These are phyloP conservation scores for Diaporthe ilicicola DNA, from an alignment of 2,329 filamentous ascomycete species.

Conservation along the genomic window DNA sequence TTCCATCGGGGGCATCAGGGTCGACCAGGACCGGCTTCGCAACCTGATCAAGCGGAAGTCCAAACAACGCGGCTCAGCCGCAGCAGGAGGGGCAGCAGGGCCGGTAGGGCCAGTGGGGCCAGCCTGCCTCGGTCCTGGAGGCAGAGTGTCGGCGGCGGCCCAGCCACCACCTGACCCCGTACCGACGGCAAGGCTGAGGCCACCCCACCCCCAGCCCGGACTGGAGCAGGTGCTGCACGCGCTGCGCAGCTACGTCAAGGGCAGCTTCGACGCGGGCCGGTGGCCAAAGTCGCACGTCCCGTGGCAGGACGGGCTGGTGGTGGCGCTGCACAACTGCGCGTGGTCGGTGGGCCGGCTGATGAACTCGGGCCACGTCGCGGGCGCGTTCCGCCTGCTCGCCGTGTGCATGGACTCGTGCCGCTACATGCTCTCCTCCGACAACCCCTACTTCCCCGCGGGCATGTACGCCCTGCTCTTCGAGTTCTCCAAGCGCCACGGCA, in stretches of 20 bases:
- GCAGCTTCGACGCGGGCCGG: constrained; percentile 18
- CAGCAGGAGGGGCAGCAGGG: not conserved
- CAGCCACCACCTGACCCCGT: not conserved
- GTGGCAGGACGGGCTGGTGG: constrained; percentile 5
- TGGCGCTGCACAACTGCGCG: constrained; percentile 13
- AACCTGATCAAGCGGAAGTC: constrained; percentile 7
- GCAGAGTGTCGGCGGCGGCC: not conserved
- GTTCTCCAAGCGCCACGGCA: constrained; percentile 19
- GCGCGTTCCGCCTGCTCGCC: constrained; percentile 7
- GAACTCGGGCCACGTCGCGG: constrained; percentile 14
- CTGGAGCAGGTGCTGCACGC: constrained; percentile 10
- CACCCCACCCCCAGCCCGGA: not conserved
- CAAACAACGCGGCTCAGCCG: not conserved
- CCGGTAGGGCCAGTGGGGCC: no score
- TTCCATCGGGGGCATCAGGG: not conserved
- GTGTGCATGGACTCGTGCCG: constrained; percentile 15
- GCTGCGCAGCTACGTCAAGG: constrained; percentile 8
- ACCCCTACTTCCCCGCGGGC: constrained; percentile 1
- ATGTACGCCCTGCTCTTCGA: constrained; percentile 21
- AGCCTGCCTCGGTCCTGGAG: not conserved
- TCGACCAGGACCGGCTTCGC: constrained; percentile 9
- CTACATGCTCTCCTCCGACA: not conserved
- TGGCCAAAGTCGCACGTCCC: constrained; percentile 15
- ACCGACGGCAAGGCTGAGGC: not conserved
- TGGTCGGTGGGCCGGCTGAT: constrained; percentile 20